Base-by-base conservation (phyloP, 2,329 filamentous ascomycete genomes). In the Aspergillus luchuensis region DNA sequence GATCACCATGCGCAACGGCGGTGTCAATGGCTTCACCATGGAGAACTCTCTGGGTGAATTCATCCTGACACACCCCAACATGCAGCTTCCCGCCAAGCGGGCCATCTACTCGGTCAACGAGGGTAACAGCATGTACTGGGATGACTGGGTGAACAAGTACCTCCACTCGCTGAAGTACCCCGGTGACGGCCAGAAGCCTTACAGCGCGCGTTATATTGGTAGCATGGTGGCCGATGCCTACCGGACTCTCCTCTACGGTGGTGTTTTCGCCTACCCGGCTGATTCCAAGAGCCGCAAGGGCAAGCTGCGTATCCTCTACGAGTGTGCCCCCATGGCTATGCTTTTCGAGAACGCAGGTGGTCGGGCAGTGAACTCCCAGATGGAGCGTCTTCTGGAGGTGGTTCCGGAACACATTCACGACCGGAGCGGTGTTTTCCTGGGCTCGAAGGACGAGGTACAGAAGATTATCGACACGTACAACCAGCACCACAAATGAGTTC, bases 151-250 rank as follows among this genome's bases (percentile, higher is more conserved):
- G 72, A 91, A 91, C 79, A 82, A 87, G 69, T 99, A 97, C 84
- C 92, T 97, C 80, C 85, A 95, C 76, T 90, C 88, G 57, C 84
- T 99, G 74, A 99, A 99, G 83, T 86, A 85, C 75, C 91, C 92
- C 5, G 83, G 79, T 58, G 80, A 85, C 59, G 89, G 87, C 66
- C 71, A 74, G 66, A 97, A 97, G 82, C 95, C 95, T 41, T 98
- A 99, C 81, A 96, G 91, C 73, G 85, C 94, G 13, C 86, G 95
- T 71, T 99, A 99, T 79, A 99, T 99, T 69, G 94, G 94, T 61
- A 91, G 88, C 82, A 99, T 99, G 95, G 95, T 99, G 60, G 95
- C 95, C 47, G 95, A 99, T 78, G 95, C 95, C 13, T 99, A 99
- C 81, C 89, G 95, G 52, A 99, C 95, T 13, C 80, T 99, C 66